A percentile compares a stretch with the other conserved stretches of the same genome.
Conservation (phyloP, 1,139 yeast species). For the Yamadazyma membranifaciens region DNA sequence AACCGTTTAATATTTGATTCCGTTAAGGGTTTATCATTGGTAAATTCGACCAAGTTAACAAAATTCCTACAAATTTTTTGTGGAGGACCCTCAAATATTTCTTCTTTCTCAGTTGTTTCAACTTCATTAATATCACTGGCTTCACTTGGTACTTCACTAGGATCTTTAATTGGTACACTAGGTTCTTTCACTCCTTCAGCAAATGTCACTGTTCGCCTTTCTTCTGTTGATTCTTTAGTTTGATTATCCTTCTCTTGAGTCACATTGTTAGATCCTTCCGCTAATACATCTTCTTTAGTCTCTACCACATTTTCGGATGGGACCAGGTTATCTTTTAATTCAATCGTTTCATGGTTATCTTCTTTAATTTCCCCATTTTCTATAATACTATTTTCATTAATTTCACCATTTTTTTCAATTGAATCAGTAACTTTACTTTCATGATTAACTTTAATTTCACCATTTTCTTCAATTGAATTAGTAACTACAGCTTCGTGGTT, state of each 20-base stretch:
- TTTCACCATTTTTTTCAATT: slow-evolving; percentile 1
- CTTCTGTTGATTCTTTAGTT: slow-evolving; percentile 4
- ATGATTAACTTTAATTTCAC: background rate
- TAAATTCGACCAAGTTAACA: slow-evolving; percentile 49
- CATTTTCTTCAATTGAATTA: background rate
- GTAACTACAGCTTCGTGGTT: background rate
- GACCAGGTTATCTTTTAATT: background rate
- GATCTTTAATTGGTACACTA: slow-evolving; percentile 7
- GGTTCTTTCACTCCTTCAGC: slow-evolving; percentile 23
- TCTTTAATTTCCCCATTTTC: slow-evolving; percentile 31
- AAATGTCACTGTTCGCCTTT: slow-evolving; percentile 26
- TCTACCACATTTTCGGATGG: too few species aligned
- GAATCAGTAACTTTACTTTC: background rate
- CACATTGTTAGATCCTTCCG: background rate
- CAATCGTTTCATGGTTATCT: slow-evolving; percentile 15
- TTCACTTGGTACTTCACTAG: slow-evolving; percentile 11
- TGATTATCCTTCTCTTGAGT: background rate
- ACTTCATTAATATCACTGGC: slow-evolving; percentile 2
- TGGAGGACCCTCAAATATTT: slow-evolving; percentile 60
- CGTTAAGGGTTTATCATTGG: slow-evolving; percentile 20
- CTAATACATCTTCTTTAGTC: slow-evolving; percentile 1
- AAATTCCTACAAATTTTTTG: slow-evolving; percentile 55
- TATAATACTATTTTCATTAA: slow-evolving; percentile 19
- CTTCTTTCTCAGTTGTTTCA: slow-evolving; percentile 15
- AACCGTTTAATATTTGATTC: slow-evolving; percentile 33